Evolutionary conservation across 805 yeast genomes (phyloP).

Genomic region (Monosporozyma siamensis): DNA sequence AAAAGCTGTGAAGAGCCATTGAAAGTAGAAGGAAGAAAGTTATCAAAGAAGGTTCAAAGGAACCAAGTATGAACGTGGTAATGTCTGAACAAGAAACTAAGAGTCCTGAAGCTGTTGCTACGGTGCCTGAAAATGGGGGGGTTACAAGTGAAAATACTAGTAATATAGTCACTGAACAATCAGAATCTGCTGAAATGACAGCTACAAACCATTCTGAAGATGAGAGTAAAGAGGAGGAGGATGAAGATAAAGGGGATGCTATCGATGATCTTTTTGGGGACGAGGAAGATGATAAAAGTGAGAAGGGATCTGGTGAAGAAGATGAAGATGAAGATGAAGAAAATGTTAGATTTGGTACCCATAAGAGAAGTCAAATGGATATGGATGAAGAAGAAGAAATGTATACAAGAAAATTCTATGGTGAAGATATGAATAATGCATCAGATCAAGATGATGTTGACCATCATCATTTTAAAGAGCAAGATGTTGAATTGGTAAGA

Average conservation of each 20-base stretch:
- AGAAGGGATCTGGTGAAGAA: constrained; percentile 13
- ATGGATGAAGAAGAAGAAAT: constrained; percentile 33
- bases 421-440: constrained; percentile 23
- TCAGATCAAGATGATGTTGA: constrained; percentile 28
- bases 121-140: no score
- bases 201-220: no score
- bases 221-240: not conserved
- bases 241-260: constrained; percentile 26
- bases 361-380: constrained; percentile 19
- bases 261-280: constrained; percentile 37
- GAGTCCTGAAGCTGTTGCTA: no score
- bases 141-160: no score
- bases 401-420: constrained; percentile 30
- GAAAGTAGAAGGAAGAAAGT: no score
- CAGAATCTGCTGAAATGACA: no score
- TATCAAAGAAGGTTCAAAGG: no score
- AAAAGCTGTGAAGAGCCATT: no score
- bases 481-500: constrained; percentile 33
- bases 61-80: no score
- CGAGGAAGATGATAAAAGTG: constrained; percentile 19
- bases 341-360: constrained; percentile 12
- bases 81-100: no score
- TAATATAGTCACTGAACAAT: no score
- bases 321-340: constrained; percentile 19
- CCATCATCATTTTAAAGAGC: constrained; percentile 29